phyloP scores from a whole-genome alignment of 169 alveolate genomes.

The Cryptosporidium canis region DNA sequence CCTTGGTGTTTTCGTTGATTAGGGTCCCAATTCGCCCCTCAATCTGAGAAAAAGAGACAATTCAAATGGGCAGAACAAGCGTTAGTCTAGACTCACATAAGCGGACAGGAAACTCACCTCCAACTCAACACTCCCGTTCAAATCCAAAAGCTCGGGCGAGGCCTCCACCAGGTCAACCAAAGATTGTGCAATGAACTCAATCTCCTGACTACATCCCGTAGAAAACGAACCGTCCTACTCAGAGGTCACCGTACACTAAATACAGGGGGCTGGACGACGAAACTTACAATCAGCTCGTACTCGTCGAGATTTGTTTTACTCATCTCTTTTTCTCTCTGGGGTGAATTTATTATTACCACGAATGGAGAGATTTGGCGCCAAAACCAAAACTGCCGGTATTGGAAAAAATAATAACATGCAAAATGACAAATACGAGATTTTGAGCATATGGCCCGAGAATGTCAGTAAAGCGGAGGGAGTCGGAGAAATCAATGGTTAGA shows the following conservation, averaged over 20 bases:
- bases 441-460: background rate
- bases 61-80: too few species aligned
- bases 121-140: conserved; percentile 14
- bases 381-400: background rate
- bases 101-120: conserved; percentile 43
- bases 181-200: conserved; percentile 67
- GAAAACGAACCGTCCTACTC: conserved; percentile 65
- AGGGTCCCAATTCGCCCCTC: conserved; percentile 67
- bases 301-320: conserved; percentile 46
- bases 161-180: conserved; percentile 65
- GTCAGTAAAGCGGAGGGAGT: background rate
- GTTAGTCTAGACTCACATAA: too few species aligned
- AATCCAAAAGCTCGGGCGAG: conserved; percentile 40
- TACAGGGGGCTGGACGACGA: too few species aligned
- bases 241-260: background rate
- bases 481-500: background rate
- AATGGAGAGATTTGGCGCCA: conserved; percentile 25
- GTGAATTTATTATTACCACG: too few species aligned
- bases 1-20: conserved; percentile 35
- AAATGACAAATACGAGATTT: background rate
- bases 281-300: conserved; percentile 51
- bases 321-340: conserved; percentile 3
- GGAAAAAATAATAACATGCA: conserved; percentile 59
- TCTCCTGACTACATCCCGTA: conserved; percentile 53
- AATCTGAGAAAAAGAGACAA: background rate